A percentile compares a stretch with the other conserved stretches of the same genome.
These are phyloP conservation scores for Acanthamoeba lenticulata DNA, from an alignment of 208 protist genomes.

Conservation along the genomic window DNA sequence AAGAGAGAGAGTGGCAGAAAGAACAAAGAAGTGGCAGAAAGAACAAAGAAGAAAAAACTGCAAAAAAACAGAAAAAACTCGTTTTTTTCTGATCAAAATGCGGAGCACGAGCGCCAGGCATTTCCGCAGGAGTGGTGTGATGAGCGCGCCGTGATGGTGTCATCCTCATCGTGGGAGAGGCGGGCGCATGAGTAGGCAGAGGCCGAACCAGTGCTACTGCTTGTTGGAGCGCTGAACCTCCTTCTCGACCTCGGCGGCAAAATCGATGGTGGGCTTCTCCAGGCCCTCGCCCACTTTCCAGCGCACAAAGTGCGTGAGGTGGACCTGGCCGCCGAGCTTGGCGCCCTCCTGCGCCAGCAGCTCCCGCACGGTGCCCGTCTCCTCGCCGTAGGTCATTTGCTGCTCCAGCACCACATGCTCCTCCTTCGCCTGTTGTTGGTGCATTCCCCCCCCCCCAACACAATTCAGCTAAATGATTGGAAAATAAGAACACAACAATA, in stretches of 20 bases:
- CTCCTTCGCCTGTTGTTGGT: neutral
- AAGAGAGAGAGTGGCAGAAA: neutral
- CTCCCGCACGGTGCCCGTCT: neutral
- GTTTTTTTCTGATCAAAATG: too few relatives aligned
- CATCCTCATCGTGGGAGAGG: neutral
- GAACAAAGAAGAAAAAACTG: too few relatives aligned
- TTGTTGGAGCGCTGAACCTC: slow-evolving; percentile 45
- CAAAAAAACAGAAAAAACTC: too few relatives aligned
- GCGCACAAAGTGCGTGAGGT: slow-evolving; percentile 38
- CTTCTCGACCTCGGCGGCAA: slow-evolving; percentile 42
- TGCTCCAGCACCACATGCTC: slow-evolving; percentile 47
- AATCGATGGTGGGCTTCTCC: slow-evolving; percentile 26
- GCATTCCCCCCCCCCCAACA: neutral
- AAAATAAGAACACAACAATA: too few relatives aligned
- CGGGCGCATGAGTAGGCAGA: neutral
- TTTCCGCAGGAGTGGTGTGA: too few relatives aligned
- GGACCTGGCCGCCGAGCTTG: neutral
- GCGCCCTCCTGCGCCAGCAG: neutral
- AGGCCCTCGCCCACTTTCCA: slow-evolving; percentile 61
- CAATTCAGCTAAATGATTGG: too few relatives aligned
- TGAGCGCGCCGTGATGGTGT: too few relatives aligned
- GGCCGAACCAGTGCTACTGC: neutral
- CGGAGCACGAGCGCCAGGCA: too few relatives aligned
- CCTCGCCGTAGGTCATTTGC: neutral
- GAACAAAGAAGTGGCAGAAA: too few relatives aligned